Conservation (phyloP, 176 grass and related monocot genomes). For the Ensete ventricosum region DNA sequence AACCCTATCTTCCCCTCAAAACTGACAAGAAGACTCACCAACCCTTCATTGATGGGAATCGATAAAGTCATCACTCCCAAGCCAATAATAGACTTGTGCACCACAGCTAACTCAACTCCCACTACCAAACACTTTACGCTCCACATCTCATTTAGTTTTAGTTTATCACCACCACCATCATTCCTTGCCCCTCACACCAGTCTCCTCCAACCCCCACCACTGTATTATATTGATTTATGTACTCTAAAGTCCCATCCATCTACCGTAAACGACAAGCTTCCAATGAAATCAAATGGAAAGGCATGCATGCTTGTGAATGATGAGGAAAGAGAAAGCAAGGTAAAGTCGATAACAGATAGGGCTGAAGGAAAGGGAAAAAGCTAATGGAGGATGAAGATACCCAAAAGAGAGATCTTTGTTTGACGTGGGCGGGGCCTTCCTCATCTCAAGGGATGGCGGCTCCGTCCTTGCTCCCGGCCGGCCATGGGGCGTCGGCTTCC, state of each 20-base stretch:
- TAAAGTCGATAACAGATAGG: background rate
- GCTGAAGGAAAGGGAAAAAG: background rate
- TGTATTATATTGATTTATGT: background rate
- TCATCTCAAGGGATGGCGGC: background rate
- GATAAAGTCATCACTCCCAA: too few species aligned
- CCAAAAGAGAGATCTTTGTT: background rate
- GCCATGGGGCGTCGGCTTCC: background rate
- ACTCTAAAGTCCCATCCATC: background rate
- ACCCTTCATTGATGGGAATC: too few species aligned
- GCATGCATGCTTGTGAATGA: background rate
- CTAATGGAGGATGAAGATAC: background rate
- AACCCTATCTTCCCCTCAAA: too few species aligned
- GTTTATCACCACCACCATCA: background rate
- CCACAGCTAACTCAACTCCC: too few species aligned
- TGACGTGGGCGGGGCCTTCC: background rate
- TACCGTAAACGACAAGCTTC: background rate
- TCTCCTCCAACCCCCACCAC: background rate
- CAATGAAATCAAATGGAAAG: background rate
- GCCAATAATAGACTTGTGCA: too few species aligned
- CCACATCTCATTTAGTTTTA: background rate
- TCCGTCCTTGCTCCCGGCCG: slow-evolving; percentile 3
- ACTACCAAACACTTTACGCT: background rate
- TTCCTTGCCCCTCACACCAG: background rate
- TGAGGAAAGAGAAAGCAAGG: background rate
- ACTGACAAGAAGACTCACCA: too few species aligned